A percentile compares a stretch with the other conserved stretches of the same genome.
These are phyloP conservation scores for Eucalyptus sp. DNA, from an alignment of 345 rosid species.

Conservation along the genomic window DNA sequence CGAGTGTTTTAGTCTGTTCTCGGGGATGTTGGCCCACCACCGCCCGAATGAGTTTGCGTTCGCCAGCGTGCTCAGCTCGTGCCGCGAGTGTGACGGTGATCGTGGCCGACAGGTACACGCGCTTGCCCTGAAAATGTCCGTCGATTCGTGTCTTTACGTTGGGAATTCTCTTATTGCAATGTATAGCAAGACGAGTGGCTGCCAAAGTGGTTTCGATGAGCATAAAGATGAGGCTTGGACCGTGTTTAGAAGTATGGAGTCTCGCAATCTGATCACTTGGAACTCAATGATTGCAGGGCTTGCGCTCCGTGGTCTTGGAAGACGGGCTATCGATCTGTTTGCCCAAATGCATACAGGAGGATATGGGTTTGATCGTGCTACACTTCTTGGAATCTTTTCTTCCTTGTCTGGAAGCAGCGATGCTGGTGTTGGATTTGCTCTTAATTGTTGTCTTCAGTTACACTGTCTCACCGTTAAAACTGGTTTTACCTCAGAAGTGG, in stretches of 20 bases:
- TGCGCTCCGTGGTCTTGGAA: constrained; percentile 29
- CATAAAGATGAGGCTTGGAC: constrained; percentile 42
- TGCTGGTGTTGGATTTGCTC: constrained; percentile 8
- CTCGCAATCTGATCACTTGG: constrained; percentile 53
- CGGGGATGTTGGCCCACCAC: constrained; percentile 41
- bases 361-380: constrained; percentile 58
- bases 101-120: constrained; percentile 63
- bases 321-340: constrained; percentile 32
- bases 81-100: constrained; percentile 7
- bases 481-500: constrained; percentile 38
- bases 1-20: constrained; percentile 39
- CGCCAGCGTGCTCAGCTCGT: constrained; percentile 54
- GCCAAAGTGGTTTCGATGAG: background rate
- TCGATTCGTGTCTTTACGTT: constrained; percentile 37
- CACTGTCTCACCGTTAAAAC: constrained; percentile 48
- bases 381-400: constrained; percentile 55
- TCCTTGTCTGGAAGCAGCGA: constrained; percentile 31
- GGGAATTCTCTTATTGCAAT: constrained; percentile 65
- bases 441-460: constrained; percentile 41
- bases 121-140: constrained; percentile 48
- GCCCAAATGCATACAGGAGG: constrained; percentile 36
- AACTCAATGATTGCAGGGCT: constrained; percentile 77
- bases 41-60: constrained; percentile 65
- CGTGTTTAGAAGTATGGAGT: constrained; percentile 38
- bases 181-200: constrained; percentile 33